Conservation (phyloP, 371 early-diverging fungal species). For the Mortierella polycephala region DNA sequence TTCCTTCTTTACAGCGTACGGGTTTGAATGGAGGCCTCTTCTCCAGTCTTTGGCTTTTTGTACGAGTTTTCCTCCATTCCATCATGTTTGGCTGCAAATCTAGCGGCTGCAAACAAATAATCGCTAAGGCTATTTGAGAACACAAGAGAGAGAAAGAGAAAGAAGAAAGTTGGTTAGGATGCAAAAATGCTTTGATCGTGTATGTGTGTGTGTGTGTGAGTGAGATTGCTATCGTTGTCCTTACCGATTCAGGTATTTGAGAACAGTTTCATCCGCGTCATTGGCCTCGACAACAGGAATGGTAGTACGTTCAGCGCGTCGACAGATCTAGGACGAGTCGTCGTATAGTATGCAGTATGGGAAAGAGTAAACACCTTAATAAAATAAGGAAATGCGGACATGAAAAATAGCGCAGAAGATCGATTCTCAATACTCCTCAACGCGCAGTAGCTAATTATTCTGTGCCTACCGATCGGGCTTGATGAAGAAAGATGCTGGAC, state of each 20-base stretch:
- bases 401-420: too few relatives aligned
- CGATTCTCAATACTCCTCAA: too few relatives aligned
- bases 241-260: conserved; percentile 79
- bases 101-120: conserved; percentile 88
- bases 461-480: conserved; percentile 58
- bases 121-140: conserved; percentile 79
- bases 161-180: background rate
- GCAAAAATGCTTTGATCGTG: too few relatives aligned
- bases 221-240: background rate
- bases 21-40: conserved; percentile 39
- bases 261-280: conserved; percentile 70
- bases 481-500: conserved; percentile 63
- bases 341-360: background rate
- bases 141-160: conserved; percentile 20
- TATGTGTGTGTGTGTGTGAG: too few relatives aligned
- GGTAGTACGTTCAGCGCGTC: conserved; percentile 88
- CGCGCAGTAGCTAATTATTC: too few relatives aligned
- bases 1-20: conserved; percentile 16
- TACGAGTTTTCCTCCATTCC: conserved; percentile 78
- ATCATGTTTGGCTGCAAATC: conserved; percentile 78
- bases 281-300: conserved; percentile 77
- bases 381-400: too few relatives aligned
- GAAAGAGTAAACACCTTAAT: too few relatives aligned
- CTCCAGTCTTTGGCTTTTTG: conserved; percentile 56
- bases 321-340: conserved; percentile 65